Evolutionary conservation across 495 filamentous ascomycete species (phyloP).

Genomic region (Neurospora sp.): DNA sequence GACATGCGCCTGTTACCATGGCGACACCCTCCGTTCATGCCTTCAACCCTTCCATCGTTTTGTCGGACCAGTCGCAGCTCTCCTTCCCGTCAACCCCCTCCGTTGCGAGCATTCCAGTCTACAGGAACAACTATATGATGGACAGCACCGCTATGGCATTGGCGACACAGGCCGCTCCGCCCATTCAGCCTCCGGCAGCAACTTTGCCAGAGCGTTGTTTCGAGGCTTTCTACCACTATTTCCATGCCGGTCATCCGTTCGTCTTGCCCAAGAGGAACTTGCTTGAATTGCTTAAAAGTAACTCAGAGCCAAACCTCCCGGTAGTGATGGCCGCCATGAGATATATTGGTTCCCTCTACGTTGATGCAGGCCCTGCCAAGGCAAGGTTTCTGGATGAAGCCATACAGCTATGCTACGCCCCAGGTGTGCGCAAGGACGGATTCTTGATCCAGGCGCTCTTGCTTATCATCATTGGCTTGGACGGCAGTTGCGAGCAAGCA

Average conservation of each 20-base stretch:
- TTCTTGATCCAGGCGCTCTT: conserved; percentile 70
- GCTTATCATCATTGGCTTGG: conserved; percentile 65
- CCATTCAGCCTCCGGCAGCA: conserved; percentile 19
- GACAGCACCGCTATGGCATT: conserved; percentile 15
- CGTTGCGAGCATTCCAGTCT: conserved; percentile 24
- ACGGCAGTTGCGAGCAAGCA: conserved; percentile 60
- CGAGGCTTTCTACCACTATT: conserved; percentile 51
- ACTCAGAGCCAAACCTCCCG: conserved; percentile 22
- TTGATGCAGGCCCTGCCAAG: conserved; percentile 38
- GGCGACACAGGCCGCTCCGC: conserved; percentile 2
- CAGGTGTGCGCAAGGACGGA: conserved; percentile 44
- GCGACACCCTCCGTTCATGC: conserved; percentile 18
- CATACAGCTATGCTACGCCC: conserved; percentile 40
- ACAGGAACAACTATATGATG: conserved; percentile 24
- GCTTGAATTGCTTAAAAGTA: conserved; percentile 33
- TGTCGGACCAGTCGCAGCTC: conserved; percentile 29
- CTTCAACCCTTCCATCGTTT: conserved; percentile 28
- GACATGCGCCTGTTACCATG: conserved; percentile 21
- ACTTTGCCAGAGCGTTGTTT: conserved; percentile 39
- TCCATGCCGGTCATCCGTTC: conserved; percentile 62
- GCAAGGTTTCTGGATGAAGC: conserved; percentile 49
- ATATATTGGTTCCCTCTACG: conserved; percentile 56
- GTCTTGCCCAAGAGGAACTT: conserved; percentile 41
- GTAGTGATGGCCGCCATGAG: conserved; percentile 52
- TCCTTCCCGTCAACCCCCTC: conserved; percentile 25